Evolutionary conservation across 306 rosid species (phyloP), one percentile per base, ranked within the genome.

Genomic region (Spatholobus suberectus): DNA sequence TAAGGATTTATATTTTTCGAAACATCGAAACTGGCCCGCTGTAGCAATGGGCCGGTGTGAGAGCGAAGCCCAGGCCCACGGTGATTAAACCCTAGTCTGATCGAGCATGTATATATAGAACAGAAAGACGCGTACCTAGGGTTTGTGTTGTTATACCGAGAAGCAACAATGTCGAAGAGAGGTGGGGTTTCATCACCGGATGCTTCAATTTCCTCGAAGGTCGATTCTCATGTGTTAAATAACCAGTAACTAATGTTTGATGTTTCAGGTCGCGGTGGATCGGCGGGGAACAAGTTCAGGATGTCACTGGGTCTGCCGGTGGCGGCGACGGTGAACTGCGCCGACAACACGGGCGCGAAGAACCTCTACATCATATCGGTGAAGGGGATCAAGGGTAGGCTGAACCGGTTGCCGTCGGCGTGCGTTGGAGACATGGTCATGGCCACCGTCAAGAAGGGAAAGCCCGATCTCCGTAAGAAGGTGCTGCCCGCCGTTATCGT

Each of bases 231-330:
- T 34, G 14, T 26, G 18, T 17, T 20, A 29, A 2, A 2, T 1
- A 18, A n/a, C n/a, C n/a, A n/a, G n/a, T n/a, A n/a, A 37, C 47
- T 5, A 40, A 8, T 24, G 6, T 35, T 35, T 8, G 5, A n/a
- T 1, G 17, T 59, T 47, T 20, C 79, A 89, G 97, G 98, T 76
- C 86, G 98, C 70, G 95, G 98, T 27, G 97, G 98, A 6, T 87
- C 94, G 52, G 97, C 98, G 6, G 97, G 97, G 3, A 94, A 94
- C 88, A 94, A 94, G 86, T 94, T 94, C 71, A 76, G 95, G 57
- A 94, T 94, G 97, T 93, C 98, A 8, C 92, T 94, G 47, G 98
- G 98, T 91, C 85, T 94, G 4, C 98, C 97, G 5, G 97, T 94
- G 85, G 98, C 97, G 67, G 98, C 98, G 73, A 95, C 97, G 17